These are phyloP conservation scores for Diophrys appendiculata DNA, from an alignment of 73 alveolate genomes.

Conservation along the genomic window DNA sequence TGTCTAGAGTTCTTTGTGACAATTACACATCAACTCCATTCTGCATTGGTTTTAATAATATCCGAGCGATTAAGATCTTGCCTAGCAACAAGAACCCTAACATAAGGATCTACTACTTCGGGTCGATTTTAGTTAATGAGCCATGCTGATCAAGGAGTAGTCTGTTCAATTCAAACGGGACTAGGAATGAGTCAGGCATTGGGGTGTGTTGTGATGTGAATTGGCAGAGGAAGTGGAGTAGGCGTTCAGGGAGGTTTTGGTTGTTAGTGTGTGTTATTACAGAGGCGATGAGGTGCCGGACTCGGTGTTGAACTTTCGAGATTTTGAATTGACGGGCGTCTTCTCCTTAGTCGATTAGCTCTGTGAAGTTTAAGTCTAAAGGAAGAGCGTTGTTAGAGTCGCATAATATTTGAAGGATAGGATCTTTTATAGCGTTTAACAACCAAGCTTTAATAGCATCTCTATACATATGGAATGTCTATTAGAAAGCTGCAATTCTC, in stretches of 20 bases:
- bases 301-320: not conserved
- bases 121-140: not conserved
- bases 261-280: not conserved
- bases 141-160: not conserved
- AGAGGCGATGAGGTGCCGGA: not conserved
- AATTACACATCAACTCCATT: not conserved
- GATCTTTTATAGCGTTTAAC: no score
- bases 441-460: no score
- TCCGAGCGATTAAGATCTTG: not conserved
- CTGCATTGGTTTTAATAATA: not conserved
- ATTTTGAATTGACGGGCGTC: not conserved
- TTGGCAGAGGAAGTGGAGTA: not conserved
- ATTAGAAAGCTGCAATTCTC: no score
- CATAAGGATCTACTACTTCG: not conserved
- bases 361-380: not conserved
- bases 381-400: no score
- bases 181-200: not conserved
- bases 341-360: not conserved
- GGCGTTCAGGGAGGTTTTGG: not conserved
- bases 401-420: no score
- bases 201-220: not conserved
- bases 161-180: not conserved
- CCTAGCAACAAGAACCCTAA: not conserved
- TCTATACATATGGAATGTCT: no score
- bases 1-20: not conserved